Conservation (phyloP, 1,284 basidiomycete species). For the Exobasidium rhododendri region DNA sequence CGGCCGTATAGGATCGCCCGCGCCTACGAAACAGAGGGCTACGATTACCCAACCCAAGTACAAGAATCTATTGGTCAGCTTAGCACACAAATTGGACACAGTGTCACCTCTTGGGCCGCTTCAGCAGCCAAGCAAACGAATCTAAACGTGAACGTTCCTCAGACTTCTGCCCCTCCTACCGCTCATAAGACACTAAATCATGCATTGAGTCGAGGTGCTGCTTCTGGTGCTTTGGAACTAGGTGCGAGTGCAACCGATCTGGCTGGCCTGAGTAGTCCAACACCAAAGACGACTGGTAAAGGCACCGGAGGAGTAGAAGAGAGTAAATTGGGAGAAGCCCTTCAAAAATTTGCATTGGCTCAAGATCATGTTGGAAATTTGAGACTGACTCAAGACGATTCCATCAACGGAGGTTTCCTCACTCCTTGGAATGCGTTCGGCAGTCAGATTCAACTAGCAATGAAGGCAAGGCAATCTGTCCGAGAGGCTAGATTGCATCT, state of each 20-base stretch:
- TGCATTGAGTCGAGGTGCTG: conserved; percentile 79
- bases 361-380: conserved; percentile 86
- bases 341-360: conserved; percentile 74
- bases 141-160: conserved; percentile 58
- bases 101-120: conserved; percentile 79
- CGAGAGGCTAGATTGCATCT: conserved; percentile 50
- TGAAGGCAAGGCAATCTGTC: conserved; percentile 47
- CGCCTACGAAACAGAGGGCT: conserved; percentile 48
- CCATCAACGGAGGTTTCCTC: conserved; percentile 72
- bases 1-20: conserved; percentile 17
- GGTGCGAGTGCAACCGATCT: conserved; percentile 41
- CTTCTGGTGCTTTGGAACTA: conserved; percentile 65
- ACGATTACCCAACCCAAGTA: conserved; percentile 56
- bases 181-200: conserved; percentile 84
- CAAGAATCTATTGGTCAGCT: conserved; percentile 60
- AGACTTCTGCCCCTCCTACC: conserved; percentile 58
- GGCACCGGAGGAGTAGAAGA: conserved; percentile 26
- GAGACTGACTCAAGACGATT: conserved; percentile 74
- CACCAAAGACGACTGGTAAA: conserved; percentile 17
- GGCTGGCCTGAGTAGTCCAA: conserved; percentile 32
- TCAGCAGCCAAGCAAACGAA: conserved; percentile 69
- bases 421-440: conserved; percentile 68
- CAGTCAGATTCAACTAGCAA: conserved; percentile 47
- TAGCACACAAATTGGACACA: conserved; percentile 65
- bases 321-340: conserved; percentile 63